These are phyloP conservation scores for Dioszegia hungarica DNA, from an alignment of 768 basidiomycete genomes.

Conservation along the genomic window DNA sequence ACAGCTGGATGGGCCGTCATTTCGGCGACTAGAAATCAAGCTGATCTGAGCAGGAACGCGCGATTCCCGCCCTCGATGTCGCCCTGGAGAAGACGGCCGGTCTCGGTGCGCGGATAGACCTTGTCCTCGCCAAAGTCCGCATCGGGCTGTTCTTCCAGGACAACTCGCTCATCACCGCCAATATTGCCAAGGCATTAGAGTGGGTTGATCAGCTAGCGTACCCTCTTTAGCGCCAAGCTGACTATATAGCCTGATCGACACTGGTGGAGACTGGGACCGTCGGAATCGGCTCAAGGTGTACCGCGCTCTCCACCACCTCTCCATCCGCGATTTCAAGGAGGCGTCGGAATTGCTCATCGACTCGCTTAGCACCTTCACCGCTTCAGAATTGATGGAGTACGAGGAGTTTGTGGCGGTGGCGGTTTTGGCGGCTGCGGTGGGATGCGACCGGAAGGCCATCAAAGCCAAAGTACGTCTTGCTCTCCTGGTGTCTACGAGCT, in stretches of 20 bases:
- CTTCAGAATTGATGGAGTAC: slow-evolving; percentile 78
- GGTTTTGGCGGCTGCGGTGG: slow-evolving; percentile 71
- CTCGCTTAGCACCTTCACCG: slow-evolving; percentile 89
- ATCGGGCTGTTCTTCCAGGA: slow-evolving; percentile 88
- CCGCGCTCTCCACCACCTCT: slow-evolving; percentile 73
- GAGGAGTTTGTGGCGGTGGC: slow-evolving; percentile 84
- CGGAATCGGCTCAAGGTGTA: slow-evolving; percentile 96
- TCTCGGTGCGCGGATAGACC: slow-evolving; percentile 86
- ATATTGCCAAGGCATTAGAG: slow-evolving; percentile 77
- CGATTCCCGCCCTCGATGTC: slow-evolving; percentile 71
- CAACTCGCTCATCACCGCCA: slow-evolving; percentile 62
- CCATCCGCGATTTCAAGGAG: slow-evolving; percentile 84
- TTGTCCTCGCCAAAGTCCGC: slow-evolving; percentile 78
- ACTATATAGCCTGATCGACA: slow-evolving; percentile 68
- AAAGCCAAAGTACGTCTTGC: slow-evolving; percentile 71
- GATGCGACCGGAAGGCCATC: slow-evolving; percentile 73
- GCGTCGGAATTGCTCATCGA: slow-evolving; percentile 83
- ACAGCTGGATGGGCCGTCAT: too few relatives aligned
- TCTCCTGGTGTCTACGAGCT: slow-evolving; percentile 3
- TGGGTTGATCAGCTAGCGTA: too few relatives aligned
- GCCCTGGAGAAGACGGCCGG: slow-evolving; percentile 90
- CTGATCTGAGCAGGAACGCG: slow-evolving; percentile 59
- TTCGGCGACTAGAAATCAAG: not conserved
- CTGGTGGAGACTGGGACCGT: slow-evolving; percentile 97
- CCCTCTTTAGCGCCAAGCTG: not conserved